Base-by-base conservation (phyloP, 2,329 filamentous ascomycete species). In the Trichoderma atrobrunneum region DNA sequence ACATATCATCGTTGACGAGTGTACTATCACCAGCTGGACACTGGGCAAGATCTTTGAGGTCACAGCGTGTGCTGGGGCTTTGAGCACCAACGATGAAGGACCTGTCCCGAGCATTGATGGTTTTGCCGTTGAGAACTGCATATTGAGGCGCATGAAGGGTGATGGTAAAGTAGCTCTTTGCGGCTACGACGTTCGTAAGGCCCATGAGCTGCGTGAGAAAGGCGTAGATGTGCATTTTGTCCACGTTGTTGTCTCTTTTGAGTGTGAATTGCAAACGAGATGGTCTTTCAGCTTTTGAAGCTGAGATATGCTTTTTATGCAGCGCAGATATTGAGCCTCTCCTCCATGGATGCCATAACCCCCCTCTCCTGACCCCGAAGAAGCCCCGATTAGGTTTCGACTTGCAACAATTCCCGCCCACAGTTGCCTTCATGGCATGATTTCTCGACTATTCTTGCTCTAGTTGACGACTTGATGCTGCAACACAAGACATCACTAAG, bases 61-160 rank as follows among this genome's bases (percentile, higher is more conserved):
- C 77, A 36, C 78, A 80, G 39, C 75, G 75, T 0, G 78, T 80
- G 61, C 74, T 79, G 3, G 78, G 78, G 1, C 32, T 56, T 0
- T 73, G 34, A 5, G 77, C 76, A 0, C 79, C 79, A 5, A 81
- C 77, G 26, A 79, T 70, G 66, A 81, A 80, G 5, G 75, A 73
- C 7, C 68, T 74, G 43, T 76, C 63, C 1, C 74, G 72, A 3
- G 79, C 79, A 57, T 81, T 77, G 76, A 81, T 75, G n/a, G 72
- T 51, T 6, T 75, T 74, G 28, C 62, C 73, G 32, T 79, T 75
- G 18, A 80, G 72, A 2, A 75, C 30, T 4, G 74, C 75, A 1
- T 72, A 7, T 0, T 70, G 34, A 0, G 79, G 79, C 0, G 76
- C 72, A 66, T 77, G 78, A 16, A 77, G 75, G 0, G 74, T 74